Conservation (phyloP, 1,139 yeast species). For the Suhomyces bokatorum region DNA sequence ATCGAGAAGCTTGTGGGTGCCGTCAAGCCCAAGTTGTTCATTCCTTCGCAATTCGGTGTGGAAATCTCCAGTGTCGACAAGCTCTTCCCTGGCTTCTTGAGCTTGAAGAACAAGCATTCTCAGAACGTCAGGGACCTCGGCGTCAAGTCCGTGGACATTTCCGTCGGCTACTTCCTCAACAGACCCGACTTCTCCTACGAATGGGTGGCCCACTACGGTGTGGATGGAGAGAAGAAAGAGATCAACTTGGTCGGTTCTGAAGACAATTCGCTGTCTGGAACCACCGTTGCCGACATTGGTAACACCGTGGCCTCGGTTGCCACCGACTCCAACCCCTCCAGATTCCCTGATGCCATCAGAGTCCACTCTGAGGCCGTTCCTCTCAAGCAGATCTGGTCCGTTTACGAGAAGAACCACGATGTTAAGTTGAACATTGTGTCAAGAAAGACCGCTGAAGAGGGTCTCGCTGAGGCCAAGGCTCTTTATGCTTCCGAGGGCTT, state of each 20-base stretch:
- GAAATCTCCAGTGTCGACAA: constrained; percentile 30
- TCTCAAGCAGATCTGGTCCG: constrained; percentile 38
- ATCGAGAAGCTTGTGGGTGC: constrained; percentile 36
- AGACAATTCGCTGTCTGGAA: constrained; percentile 31
- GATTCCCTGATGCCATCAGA: constrained; percentile 48
- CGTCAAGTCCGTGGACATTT: constrained; percentile 52
- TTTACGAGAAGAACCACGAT: constrained; percentile 42
- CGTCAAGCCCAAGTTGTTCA: constrained; percentile 52
- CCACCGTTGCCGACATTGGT: constrained; percentile 50
- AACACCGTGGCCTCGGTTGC: constrained; percentile 39
- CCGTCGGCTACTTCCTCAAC: constrained; percentile 45
- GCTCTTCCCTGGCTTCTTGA: constrained; percentile 36
- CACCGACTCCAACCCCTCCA: constrained; percentile 27
- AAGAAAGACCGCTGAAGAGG: constrained; percentile 30
- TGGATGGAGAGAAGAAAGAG: constrained; percentile 33
- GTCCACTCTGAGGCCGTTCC: constrained; percentile 44
- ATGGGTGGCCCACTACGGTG: constrained; percentile 39
- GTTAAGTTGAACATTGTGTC: constrained; percentile 33
- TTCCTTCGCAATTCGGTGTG: constrained; percentile 65
- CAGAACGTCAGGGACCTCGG: constrained; percentile 30
- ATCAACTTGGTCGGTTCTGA: constrained; percentile 48
- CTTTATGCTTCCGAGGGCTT: constrained; percentile 31
- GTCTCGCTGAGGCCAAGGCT: constrained; percentile 30
- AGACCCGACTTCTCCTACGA: constrained; percentile 41
- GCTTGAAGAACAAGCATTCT: constrained; percentile 41